Conservation (phyloP, 352 stramenopile genomes). For the Pythium myriotylum region DNA sequence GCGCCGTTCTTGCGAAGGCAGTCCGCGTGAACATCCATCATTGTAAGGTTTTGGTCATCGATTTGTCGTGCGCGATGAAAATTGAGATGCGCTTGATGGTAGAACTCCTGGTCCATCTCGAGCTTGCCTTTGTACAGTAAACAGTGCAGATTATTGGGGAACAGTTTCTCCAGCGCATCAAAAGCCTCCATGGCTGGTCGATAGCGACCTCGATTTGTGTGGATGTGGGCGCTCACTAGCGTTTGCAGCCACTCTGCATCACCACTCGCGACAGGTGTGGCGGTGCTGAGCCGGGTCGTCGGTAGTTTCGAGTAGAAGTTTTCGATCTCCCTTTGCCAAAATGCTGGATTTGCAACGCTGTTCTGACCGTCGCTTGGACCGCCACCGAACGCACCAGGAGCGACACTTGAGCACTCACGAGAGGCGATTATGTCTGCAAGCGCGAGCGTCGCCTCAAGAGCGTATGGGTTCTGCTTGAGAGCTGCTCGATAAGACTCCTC, state of each 20-base stretch:
- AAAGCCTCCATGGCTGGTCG: slow-evolving; percentile 31
- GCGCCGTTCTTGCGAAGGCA: slow-evolving; percentile 54
- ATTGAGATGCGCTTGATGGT: slow-evolving; percentile 53
- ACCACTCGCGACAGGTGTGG: neutral
- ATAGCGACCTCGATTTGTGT: slow-evolving; percentile 46
- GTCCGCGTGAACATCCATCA: slow-evolving; percentile 71
- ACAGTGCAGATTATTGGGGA: slow-evolving; percentile 71
- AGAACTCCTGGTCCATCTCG: slow-evolving; percentile 65
- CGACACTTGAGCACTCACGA: slow-evolving; percentile 37
- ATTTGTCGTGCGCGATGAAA: slow-evolving; percentile 63
- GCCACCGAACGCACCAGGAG: slow-evolving; percentile 15
- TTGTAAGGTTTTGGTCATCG: slow-evolving; percentile 58
- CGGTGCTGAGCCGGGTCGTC: slow-evolving; percentile 4
- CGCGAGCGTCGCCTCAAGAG: slow-evolving; percentile 75
- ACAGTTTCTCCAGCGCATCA: slow-evolving; percentile 36
- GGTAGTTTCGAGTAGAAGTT: slow-evolving; percentile 43
- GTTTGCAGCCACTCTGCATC: slow-evolving; percentile 64
- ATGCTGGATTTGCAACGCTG: slow-evolving; percentile 18
- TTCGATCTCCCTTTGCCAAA: slow-evolving; percentile 51
- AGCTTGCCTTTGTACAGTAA: slow-evolving; percentile 54
- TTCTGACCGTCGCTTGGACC: slow-evolving; percentile 26
- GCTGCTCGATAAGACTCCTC: slow-evolving; percentile 61
- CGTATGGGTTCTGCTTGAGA: slow-evolving; percentile 72
- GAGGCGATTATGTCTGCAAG: slow-evolving; percentile 56
- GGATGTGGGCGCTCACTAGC: slow-evolving; percentile 57